Evolutionary conservation across 768 basidiomycete species (phyloP).

Genomic region (Boletus fagicola): DNA sequence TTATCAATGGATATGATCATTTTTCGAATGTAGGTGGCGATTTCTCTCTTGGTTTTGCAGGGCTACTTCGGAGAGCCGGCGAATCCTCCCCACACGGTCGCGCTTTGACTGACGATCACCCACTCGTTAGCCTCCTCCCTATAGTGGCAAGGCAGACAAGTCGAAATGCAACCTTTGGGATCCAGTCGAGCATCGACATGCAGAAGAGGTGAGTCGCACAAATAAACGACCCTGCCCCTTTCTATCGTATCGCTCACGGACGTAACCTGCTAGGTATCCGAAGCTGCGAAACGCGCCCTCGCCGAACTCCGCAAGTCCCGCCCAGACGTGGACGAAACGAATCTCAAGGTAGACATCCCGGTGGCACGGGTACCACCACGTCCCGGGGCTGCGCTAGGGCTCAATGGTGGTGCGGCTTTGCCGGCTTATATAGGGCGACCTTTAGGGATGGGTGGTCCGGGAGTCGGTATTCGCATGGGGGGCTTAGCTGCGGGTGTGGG

Average conservation of each 20-base stretch:
- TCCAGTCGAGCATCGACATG: slow-evolving; percentile 59
- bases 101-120: slow-evolving; percentile 7
- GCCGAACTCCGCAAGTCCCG: slow-evolving; percentile 57
- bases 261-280: slow-evolving; percentile 51
- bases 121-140: slow-evolving; percentile 23
- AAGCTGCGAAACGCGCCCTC: slow-evolving; percentile 64
- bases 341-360: slow-evolving; percentile 66
- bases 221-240: background rate
- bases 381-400: background rate
- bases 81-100: background rate
- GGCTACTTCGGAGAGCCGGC: background rate
- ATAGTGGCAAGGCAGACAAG: slow-evolving; percentile 24
- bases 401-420: background rate
- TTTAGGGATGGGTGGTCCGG: background rate
- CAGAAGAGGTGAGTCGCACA: slow-evolving; percentile 51
- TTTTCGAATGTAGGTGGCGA: slow-evolving; percentile 51
- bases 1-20: slow-evolving; percentile 76
- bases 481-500: background rate
- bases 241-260: background rate
- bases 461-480: background rate
- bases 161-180: slow-evolving; percentile 71
- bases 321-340: slow-evolving; percentile 60
- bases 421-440: background rate
- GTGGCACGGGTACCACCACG: slow-evolving; percentile 6
- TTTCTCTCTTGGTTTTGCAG: background rate